Evolutionary conservation across 2,329 filamentous ascomycete species (phyloP).

Genomic region (Alternaria sp.): DNA sequence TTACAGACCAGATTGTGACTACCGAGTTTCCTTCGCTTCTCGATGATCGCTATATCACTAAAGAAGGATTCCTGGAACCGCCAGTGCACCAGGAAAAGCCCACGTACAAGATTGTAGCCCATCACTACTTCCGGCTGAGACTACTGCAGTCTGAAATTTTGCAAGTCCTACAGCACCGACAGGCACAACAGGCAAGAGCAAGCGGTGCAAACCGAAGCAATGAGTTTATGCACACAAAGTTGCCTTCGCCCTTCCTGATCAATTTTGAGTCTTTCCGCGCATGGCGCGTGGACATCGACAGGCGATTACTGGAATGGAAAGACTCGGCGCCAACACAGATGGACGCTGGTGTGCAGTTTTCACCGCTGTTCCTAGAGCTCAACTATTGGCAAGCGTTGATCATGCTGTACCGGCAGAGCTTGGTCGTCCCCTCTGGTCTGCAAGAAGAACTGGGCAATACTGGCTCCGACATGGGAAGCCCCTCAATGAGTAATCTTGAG

Average conservation of each 20-base stretch:
- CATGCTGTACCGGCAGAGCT: slow-evolving; percentile 90
- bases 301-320: slow-evolving; percentile 85
- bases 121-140: slow-evolving; percentile 90
- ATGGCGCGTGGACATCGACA: slow-evolving; percentile 89
- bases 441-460: slow-evolving; percentile 75
- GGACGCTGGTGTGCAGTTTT: slow-evolving; percentile 88
- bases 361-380: slow-evolving; percentile 86
- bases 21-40: slow-evolving; percentile 91
- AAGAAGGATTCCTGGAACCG: slow-evolving; percentile 73
- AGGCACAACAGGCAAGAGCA: slow-evolving; percentile 79
- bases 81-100: slow-evolving; percentile 66
- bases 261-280: slow-evolving; percentile 85
- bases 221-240: slow-evolving; percentile 76
- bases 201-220: slow-evolving; percentile 70
- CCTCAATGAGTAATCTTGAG: slow-evolving; percentile 69
- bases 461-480: slow-evolving; percentile 66
- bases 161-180: slow-evolving; percentile 91
- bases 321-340: slow-evolving; percentile 77
- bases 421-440: slow-evolving; percentile 84
- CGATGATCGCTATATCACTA: slow-evolving; percentile 88
- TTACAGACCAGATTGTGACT: slow-evolving; percentile 95
- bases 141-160: slow-evolving; percentile 93
- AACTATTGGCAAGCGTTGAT: slow-evolving; percentile 99
- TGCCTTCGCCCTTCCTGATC: slow-evolving; percentile 85
- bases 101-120: slow-evolving; percentile 88